A percentile compares a stretch with the other conserved stretches of the same genome.
Evolutionary conservation across 345 rosid genomes (phyloP).

Genomic region (Populus davidiana): DNA sequence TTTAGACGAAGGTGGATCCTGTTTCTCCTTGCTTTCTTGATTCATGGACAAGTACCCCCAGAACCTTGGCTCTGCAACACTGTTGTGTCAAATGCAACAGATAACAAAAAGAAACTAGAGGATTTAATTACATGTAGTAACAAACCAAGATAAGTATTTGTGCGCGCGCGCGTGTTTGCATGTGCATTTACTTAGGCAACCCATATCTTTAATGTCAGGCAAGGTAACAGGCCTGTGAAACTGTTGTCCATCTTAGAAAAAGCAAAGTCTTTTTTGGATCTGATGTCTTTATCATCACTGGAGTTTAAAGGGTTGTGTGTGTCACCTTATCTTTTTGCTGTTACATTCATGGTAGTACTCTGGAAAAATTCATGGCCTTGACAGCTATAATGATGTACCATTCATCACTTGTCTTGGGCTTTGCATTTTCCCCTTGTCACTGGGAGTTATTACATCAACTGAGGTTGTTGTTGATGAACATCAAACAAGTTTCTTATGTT

Average conservation of each 20-base stretch:
- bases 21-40: not conserved
- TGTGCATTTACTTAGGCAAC: constrained; percentile 2
- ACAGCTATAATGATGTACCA: constrained; percentile 38
- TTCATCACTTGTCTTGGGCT: constrained; percentile 26
- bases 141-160: not conserved
- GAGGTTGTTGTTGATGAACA: constrained; percentile 2
- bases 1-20: constrained; percentile 37
- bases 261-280: constrained; percentile 7
- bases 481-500: not conserved
- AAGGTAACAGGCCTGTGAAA: constrained; percentile 36
- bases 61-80: no score
- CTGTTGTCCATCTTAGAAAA: not conserved
- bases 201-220: constrained; percentile 52
- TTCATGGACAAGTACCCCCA: constrained; percentile 22
- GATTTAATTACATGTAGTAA: not conserved
- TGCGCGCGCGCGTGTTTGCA: no score
- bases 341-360: constrained; percentile 31
- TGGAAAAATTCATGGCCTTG: constrained; percentile 42
- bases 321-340: constrained; percentile 25
- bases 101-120: constrained; percentile 6
- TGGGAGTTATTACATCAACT: constrained; percentile 13
- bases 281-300: constrained; percentile 23
- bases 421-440: constrained; percentile 34
- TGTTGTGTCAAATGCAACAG: constrained; percentile 1
- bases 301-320: constrained; percentile 19